These are phyloP conservation scores for Agroathelia rolfsii DNA, from an alignment of 1,284 basidiomycete species.

Conservation along the genomic window DNA sequence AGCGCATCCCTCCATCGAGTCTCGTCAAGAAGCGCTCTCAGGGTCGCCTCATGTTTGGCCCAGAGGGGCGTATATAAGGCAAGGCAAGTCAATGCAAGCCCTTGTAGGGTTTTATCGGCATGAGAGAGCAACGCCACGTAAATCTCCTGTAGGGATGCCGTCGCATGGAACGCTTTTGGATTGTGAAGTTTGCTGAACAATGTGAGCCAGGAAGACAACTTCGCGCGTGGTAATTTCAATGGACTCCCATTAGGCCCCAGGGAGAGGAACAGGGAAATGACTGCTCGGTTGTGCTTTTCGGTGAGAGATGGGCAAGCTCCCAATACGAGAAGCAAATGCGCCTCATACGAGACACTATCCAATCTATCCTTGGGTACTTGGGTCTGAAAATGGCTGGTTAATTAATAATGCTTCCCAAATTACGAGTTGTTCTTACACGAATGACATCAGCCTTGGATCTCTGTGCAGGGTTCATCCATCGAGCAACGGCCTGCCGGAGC, in stretches of 20 bases:
- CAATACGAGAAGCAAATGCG: constrained; percentile 66
- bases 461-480: constrained; percentile 32
- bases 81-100: constrained; percentile 70
- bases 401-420: background rate
- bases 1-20: constrained; percentile 87
- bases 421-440: constrained; percentile 20
- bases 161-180: constrained; percentile 76
- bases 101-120: constrained; percentile 77
- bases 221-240: constrained; percentile 39
- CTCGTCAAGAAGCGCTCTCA: constrained; percentile 74
- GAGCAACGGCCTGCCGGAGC: constrained; percentile 31
- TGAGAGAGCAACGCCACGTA: constrained; percentile 79
- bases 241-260: constrained; percentile 32
- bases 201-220: constrained; percentile 69
- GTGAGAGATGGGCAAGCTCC: constrained; percentile 59
- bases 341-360: constrained; percentile 68
- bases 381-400: constrained; percentile 27
- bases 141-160: constrained; percentile 55
- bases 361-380: constrained; percentile 59
- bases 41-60: constrained; percentile 53
- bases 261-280: constrained; percentile 73
- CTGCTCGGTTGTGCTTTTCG: constrained; percentile 76
- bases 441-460: constrained; percentile 20
- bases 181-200: constrained; percentile 88
- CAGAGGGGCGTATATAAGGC: constrained; percentile 78